Evolutionary conservation across 345 rosid genomes (phyloP).

Genomic region (Arabis alpina): DNA sequence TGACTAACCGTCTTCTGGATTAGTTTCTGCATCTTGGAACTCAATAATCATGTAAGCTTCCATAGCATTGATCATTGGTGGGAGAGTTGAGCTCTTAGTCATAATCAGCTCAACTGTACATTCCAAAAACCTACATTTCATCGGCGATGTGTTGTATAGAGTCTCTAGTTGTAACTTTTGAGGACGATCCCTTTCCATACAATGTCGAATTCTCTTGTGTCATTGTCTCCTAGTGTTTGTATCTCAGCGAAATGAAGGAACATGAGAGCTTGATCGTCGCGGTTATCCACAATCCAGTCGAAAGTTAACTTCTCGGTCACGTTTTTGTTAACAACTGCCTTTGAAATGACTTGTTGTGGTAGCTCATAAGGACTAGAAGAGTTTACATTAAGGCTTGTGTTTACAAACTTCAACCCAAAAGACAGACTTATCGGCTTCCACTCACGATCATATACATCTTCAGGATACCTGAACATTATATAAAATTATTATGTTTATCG

Average conservation of each 20-base stretch:
- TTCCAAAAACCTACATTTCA: conserved; percentile 11
- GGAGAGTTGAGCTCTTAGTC: conserved; percentile 31
- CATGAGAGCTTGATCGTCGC: neutral
- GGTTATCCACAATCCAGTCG: conserved; percentile 5
- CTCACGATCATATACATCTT: conserved; percentile 48
- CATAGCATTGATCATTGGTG: conserved; percentile 33
- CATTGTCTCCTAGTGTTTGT: conserved; percentile 21
- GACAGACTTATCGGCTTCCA: conserved; percentile 39
- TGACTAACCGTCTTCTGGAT: conserved; percentile 35
- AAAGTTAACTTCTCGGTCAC: conserved; percentile 33
- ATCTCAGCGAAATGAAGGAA: conserved; percentile 49
- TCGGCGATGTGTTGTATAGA: conserved; percentile 13
- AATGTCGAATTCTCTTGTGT: conserved; percentile 34
- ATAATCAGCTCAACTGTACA: conserved; percentile 19
- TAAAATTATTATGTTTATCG: neutral
- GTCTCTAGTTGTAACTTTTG: conserved; percentile 23
- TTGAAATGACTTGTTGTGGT: conserved; percentile 27
- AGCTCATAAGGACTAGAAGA: conserved; percentile 23
- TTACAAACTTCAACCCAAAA: conserved; percentile 2
- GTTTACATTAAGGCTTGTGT: conserved; percentile 38
- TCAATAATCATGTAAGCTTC: conserved; percentile 28
- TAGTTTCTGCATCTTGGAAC: conserved; percentile 32
- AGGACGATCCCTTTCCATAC: conserved; percentile 26
- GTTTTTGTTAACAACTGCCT: conserved; percentile 29
- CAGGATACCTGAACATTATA: conserved; percentile 40